Percentiles rank a stretch among this genome's conserved stretches.
These are phyloP conservation scores for Forsythia suspensa DNA, from an alignment of 257 asterid genomes.

Conservation along the genomic window DNA sequence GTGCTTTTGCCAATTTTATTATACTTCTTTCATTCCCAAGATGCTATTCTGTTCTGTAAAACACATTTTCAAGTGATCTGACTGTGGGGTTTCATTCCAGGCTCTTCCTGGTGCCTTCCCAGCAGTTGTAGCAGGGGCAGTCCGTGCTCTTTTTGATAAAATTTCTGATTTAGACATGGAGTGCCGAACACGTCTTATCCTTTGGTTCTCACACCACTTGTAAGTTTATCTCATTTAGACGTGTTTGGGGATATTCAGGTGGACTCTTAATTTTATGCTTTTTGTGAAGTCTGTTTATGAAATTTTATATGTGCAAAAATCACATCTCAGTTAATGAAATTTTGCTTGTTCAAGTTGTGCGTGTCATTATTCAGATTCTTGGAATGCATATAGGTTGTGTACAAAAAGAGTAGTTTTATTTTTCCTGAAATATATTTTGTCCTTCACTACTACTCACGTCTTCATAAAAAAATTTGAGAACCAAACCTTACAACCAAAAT, in stretches of 20 bases:
- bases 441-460: neutral
- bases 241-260: neutral
- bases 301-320: neutral
- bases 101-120: conserved; percentile 99
- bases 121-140: conserved; percentile 98
- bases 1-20: conserved; percentile 12
- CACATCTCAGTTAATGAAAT: neutral
- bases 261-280: neutral
- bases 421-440: neutral
- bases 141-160: conserved; percentile 90
- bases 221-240: conserved; percentile 38
- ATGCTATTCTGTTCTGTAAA: conserved; percentile 7
- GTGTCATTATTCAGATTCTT: neutral
- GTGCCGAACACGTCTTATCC: conserved; percentile 90
- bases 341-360: neutral
- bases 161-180: conserved; percentile 96
- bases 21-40: conserved; percentile 6
- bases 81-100: conserved; percentile 39
- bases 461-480: neutral
- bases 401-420: neutral
- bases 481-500: neutral
- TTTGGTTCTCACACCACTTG: conserved; percentile 99
- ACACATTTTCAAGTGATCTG: conserved; percentile 19
- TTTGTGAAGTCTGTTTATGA: neutral
- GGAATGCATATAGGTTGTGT: neutral